Base-by-base conservation (phyloP, 2,329 filamentous ascomycete species). In the Lasiodiplodia citricola region DNA sequence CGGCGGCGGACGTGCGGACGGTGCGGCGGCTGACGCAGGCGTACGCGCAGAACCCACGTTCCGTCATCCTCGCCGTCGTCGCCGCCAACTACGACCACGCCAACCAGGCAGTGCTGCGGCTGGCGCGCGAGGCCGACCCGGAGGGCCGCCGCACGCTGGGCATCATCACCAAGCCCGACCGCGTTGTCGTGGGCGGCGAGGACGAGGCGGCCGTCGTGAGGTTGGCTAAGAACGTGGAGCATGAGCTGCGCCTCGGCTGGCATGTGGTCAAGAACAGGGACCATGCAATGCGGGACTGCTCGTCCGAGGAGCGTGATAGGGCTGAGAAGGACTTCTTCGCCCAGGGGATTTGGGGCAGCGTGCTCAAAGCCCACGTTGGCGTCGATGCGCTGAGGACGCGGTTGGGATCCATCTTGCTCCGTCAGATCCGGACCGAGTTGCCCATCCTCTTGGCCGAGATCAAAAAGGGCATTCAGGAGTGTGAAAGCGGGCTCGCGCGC, bases 21-120 rank as follows among this genome's bases (percentile, higher is more conserved):
- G 74, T 83, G 21, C 70, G 71, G 8, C 68, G 70, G 4, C 70
- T 83, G n/a, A 82, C 84, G 0, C 74, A 84, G 2, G 76, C 77
- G 0, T 92, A 92, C 71, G 88, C 91, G 82, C 73, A 73, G n/a
- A 81, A 85, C 35, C 74, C 79, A 14, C 82, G 87, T n/a, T 90
- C 83, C 72, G 87, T 91, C 66, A 87, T 90, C 1, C 77, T 90
- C 0, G 85, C 86, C 0, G 78, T 82, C 0, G 73, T 82, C 0
- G 79, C 77, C 1, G 79, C 80, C 0, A 79, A 78, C 65, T 77
- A 80, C 16, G 82, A 87, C 54, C 82, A 84, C 71, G 85, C 85
- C 10, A 85, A 87, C 23, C 88, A 92, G 72, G 78, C 81, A 1
- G 84, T 92, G 2, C 79, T 86, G 0, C 81, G 83, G 31, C 84